These are phyloP conservation scores for Penicillium sp. DNA, from an alignment of 2,329 filamentous ascomycete species.

Conservation along the genomic window DNA sequence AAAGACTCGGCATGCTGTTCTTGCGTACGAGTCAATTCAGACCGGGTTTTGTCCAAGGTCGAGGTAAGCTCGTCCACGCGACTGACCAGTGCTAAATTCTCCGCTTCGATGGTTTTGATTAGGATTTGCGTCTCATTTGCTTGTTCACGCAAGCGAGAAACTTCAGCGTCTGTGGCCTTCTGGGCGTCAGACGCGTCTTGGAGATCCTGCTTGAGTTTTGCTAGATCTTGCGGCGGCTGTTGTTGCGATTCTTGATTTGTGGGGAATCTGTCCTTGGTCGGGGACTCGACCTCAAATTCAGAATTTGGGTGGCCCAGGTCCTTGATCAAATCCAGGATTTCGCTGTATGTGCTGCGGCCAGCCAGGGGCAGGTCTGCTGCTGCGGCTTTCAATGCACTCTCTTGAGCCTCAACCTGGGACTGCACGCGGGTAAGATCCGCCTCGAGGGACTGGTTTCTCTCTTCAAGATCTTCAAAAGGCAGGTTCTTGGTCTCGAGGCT, in stretches of 20 bases:
- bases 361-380: conserved; percentile 34
- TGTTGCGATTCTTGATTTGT: conserved; percentile 20
- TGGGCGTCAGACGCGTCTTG: conserved; percentile 26
- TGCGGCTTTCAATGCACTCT: conserved; percentile 34
- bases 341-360: conserved; percentile 33
- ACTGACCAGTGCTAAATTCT: conserved; percentile 35
- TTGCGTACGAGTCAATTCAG: conserved; percentile 27
- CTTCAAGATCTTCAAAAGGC: conserved; percentile 37
- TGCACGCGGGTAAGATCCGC: conserved; percentile 33
- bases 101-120: conserved; percentile 35
- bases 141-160: conserved; percentile 33
- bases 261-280: conserved; percentile 16
- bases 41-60: conserved; percentile 28
- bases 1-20: conserved; percentile 31
- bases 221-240: conserved; percentile 27
- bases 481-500: conserved; percentile 32
- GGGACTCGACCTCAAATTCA: conserved; percentile 9
- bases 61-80: conserved; percentile 33
- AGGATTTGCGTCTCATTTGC: conserved; percentile 34
- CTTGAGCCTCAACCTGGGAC: conserved; percentile 34
- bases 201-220: conserved; percentile 27
- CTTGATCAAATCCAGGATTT: conserved; percentile 38
- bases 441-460: conserved; percentile 35
- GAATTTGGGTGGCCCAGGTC: conserved; percentile 25
- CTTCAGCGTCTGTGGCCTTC: conserved; percentile 32